Base-by-base conservation (phyloP, 2,329 filamentous ascomycete genomes). In the Sporothrix humicola region DNA sequence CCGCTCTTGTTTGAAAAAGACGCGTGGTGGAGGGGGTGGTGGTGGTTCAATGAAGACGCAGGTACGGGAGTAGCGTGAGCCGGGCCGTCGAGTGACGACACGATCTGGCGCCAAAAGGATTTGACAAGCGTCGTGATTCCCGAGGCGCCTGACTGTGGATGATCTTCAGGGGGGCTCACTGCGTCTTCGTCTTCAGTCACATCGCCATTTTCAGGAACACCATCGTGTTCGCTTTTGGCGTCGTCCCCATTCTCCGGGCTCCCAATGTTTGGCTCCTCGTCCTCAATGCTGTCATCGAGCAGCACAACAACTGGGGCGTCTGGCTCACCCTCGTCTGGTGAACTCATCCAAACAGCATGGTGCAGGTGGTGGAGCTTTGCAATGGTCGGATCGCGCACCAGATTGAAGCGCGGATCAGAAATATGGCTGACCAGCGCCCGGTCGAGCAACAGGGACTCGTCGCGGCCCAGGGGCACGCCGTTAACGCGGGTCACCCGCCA, bases 361-460 rank as follows among this genome's bases (percentile, higher is more conserved):
- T 92, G 80, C 6, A 82, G 76, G 48, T 82, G 80, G 69, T 82
- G 81, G 56, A 82, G 77, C 76, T 80, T 82, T 42, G 79, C 79
- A 0, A 81, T 74, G 15, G 81, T 86, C 3, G 88, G 82, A 78
- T 97, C 93, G 65, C 92, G 89, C 37, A 95, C 86, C 42, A 93
- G 88, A 10, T 91, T 92, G 81, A 98, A 98, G 73, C 95, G 91
- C 15, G 94, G 93, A 81, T 98, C 95, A 26, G 89, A 88, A 50
- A 94, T 88, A 76, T 93, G 91, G 73, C 92, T 89, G 42, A 94
- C 90, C 37, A 95, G 88, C 73, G 94, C 90, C 31, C 92, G 89
- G 65, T 92, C 87, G 76, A 98, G 88, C 79, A 93, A 93, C 23
- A 98, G 90, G 76, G 91, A 93, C 82, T 98, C 95, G 79, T 98